These are phyloP conservation scores for Alternaria atra DNA, from an alignment of 2,329 filamentous ascomycete genomes.

Conservation along the genomic window DNA sequence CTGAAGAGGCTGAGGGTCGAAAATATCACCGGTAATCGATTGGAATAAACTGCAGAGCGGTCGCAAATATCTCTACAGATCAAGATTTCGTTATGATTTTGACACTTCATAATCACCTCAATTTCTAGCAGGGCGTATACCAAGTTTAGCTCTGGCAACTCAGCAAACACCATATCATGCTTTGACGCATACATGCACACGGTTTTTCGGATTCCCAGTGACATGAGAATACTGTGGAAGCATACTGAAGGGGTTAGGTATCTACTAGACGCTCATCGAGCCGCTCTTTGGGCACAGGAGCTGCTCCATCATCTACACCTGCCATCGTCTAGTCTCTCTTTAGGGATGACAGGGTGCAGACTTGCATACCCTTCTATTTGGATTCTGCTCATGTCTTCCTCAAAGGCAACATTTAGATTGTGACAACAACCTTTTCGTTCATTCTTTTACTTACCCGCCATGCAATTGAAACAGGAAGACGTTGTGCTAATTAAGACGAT, in stretches of 20 bases:
- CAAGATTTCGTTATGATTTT: no score
- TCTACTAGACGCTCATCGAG: not conserved
- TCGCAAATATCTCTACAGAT: no score
- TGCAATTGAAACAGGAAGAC: not conserved
- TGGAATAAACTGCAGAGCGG: no score
- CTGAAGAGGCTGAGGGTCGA: no score
- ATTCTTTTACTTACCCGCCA: not conserved
- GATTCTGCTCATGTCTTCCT: no score
- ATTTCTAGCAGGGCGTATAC: not conserved
- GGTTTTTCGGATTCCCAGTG: no score
- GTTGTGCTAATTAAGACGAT: not conserved
- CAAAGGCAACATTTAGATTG: no score
- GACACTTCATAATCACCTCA: no score
- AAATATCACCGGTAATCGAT: no score
- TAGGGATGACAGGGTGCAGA: rapidly evolving
- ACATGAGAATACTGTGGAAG: not conserved
- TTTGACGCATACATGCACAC: not conserved
- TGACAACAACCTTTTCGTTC: no score
- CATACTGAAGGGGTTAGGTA: not conserved
- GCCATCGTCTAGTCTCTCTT: not conserved
- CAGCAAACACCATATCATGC: not conserved
- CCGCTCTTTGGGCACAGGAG: not conserved
- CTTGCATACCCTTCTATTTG: no score
- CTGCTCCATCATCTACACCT: no score
- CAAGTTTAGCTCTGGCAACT: not conserved